Conservation (phyloP, 345 rosid genomes). For the Draba incana region DNA sequence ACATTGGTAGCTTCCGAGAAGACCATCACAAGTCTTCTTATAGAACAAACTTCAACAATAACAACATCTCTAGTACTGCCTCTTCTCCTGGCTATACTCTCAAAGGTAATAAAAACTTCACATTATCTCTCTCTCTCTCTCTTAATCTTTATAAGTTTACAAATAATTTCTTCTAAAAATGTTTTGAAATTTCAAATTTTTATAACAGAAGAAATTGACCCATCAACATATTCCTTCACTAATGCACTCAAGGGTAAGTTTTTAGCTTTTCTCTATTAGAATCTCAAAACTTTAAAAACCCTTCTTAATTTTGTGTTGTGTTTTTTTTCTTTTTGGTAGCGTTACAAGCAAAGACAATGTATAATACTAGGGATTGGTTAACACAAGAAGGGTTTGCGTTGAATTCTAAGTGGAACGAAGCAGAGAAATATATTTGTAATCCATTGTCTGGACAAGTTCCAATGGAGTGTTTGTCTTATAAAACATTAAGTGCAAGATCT, state of each 20-base stretch:
- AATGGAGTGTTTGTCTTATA: slow-evolving; percentile 94
- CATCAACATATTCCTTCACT: slow-evolving; percentile 89
- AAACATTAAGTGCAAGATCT: slow-evolving; percentile 75
- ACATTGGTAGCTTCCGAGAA: slow-evolving; percentile 75
- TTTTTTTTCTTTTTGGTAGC: slow-evolving; percentile 47
- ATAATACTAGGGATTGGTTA: slow-evolving; percentile 59
- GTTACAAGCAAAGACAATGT: slow-evolving; percentile 72
- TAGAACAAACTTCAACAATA: slow-evolving; percentile 56
- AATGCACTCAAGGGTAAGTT: slow-evolving; percentile 75
- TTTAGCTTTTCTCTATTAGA: too few relatives aligned
- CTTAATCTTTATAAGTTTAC: slow-evolving; percentile 2
- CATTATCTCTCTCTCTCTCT: slow-evolving; percentile 4
- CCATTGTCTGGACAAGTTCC: slow-evolving; percentile 99
- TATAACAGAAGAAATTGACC: slow-evolving; percentile 84
- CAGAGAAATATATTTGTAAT: slow-evolving; percentile 92
- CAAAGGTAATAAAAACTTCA: slow-evolving; percentile 42
- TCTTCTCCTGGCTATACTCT: slow-evolving; percentile 87
- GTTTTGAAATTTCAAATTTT: slow-evolving; percentile 6
- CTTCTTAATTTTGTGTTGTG: background rate
- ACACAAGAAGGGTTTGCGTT: slow-evolving; percentile 83
- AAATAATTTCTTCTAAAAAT: background rate
- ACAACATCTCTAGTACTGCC: slow-evolving; percentile 74
- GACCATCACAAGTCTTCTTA: slow-evolving; percentile 57
- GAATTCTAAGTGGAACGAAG: slow-evolving; percentile 95
- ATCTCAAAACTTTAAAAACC: background rate